Base-by-base conservation (phyloP, 805 yeast genomes). In the Wickerhamomyces chaumierensis region DNA sequence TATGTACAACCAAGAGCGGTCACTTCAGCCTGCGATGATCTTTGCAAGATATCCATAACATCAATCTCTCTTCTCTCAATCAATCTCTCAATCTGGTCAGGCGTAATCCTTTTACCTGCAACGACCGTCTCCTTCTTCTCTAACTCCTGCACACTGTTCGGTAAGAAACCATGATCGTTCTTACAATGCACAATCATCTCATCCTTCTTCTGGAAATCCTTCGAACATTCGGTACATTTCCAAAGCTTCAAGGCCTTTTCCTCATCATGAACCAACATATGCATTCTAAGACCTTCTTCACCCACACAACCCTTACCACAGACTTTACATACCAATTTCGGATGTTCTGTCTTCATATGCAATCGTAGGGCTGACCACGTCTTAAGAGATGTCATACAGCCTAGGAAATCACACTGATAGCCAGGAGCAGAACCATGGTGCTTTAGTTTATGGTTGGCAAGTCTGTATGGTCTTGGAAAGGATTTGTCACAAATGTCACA, bases 221-320 rank as follows among this genome's bases (percentile, higher is more conserved):
- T 60, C 7, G 60, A 55, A 56, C 88, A 80, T 37, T 63, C 62
- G 2, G 58, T 54, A 58, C 95, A 85, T 40, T 69, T 70, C 90
- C 94, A 83, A 31, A 75, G 18, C 37, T 49, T 52, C 3, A 38
- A 17, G 2, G 41, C 39, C 14, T 65, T 62, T 3, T 52, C 49
- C 5, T 68, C 74, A 46, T 78, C 77, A 56, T 87, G 95, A 17
- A 76, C 62, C 34, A 67, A 58, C 86, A 81, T 75, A 54, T 88
- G 96, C 63, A 79, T 74, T 15, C 68, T 60, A 36, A 86, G 57
- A 44, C 87, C 92, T 20, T 67, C 64, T 35, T 70, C 73, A 21
- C 94, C 94, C 11, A 81, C 79, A 62, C 87, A 81, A 7, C 70
- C 74, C 53, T 75, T 78, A 5, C 74, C 75, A 63, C 96, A 87